Percentiles rank a stretch among this genome's conserved stretches.
phyloP scores from a whole-genome alignment of 2,329 filamentous ascomycete species.

The Metarhizium humberi region DNA sequence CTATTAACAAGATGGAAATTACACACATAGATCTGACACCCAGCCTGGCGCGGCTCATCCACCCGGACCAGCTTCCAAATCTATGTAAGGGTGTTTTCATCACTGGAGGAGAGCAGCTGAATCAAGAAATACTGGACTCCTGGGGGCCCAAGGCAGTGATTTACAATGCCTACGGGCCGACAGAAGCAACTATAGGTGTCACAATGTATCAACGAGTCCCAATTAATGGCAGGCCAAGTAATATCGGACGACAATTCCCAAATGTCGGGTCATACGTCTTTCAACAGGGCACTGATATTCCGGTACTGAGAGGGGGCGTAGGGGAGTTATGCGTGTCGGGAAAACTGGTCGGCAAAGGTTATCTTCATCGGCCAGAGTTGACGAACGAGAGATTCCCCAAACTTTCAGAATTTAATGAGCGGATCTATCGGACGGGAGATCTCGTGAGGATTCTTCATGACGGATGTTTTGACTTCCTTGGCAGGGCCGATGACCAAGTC shows the following conservation, averaged over 20 bases:
- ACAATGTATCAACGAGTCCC: slow-evolving; percentile 84
- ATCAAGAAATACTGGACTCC: slow-evolving; percentile 76
- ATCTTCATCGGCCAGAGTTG: slow-evolving; percentile 71
- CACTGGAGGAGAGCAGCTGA: slow-evolving; percentile 80
- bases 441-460: slow-evolving; percentile 74
- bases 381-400: slow-evolving; percentile 68
- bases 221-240: slow-evolving; percentile 67
- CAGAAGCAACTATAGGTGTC: slow-evolving; percentile 85
- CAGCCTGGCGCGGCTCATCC: slow-evolving; percentile 69
- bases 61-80: slow-evolving; percentile 71
- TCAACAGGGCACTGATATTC: slow-evolving; percentile 55
- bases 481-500: slow-evolving; percentile 82
- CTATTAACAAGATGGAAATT: slow-evolving; percentile 63
- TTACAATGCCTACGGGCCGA: slow-evolving; percentile 89
- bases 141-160: slow-evolving; percentile 78
- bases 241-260: slow-evolving; percentile 78
- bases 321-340: slow-evolving; percentile 87
- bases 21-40: slow-evolving; percentile 91
- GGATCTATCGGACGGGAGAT: slow-evolving; percentile 82
- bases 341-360: slow-evolving; percentile 80
- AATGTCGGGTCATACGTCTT: slow-evolving; percentile 84
- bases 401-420: slow-evolving; percentile 44
- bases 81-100: slow-evolving; percentile 83
- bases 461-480: slow-evolving; percentile 77
- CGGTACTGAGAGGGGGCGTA: slow-evolving; percentile 68